phyloP scores from a whole-genome alignment of 2,329 filamentous ascomycete species.

The Biscogniauxia mediterranea region DNA sequence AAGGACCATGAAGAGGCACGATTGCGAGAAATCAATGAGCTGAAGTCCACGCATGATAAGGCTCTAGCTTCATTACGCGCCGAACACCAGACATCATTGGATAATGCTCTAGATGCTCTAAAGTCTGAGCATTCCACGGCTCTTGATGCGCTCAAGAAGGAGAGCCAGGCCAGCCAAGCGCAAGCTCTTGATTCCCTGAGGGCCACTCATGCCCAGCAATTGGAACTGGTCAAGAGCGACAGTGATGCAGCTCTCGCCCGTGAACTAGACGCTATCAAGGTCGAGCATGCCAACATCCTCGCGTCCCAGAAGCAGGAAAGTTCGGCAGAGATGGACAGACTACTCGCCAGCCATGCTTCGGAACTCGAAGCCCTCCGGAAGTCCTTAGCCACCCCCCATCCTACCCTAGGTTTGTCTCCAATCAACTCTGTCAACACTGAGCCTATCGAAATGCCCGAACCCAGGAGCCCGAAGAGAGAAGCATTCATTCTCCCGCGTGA shows the following conservation, averaged over 20 bases:
- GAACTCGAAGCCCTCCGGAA: slow-evolving; percentile 32
- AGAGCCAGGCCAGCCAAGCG: slow-evolving; percentile 20
- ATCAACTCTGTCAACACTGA: slow-evolving; percentile 47
- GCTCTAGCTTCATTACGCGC: slow-evolving; percentile 22
- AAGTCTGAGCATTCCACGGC: slow-evolving; percentile 22
- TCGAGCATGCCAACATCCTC: slow-evolving; percentile 22
- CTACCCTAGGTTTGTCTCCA: slow-evolving; percentile 41
- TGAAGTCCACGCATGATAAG: slow-evolving; percentile 22
- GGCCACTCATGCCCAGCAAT: slow-evolving; percentile 20
- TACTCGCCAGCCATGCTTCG: slow-evolving; percentile 26
- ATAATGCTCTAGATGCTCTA: slow-evolving; percentile 15
- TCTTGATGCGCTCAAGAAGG: slow-evolving; percentile 24
- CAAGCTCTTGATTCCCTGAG: slow-evolving; percentile 25
- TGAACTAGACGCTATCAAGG: slow-evolving; percentile 20
- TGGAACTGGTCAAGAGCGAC: slow-evolving; percentile 23
- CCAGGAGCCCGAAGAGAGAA: slow-evolving; percentile 52
- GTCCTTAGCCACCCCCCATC: slow-evolving; percentile 24
- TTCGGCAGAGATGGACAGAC: slow-evolving; percentile 26
- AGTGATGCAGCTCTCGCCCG: slow-evolving; percentile 20
- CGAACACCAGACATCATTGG: slow-evolving; percentile 21
- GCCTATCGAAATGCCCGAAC: slow-evolving; percentile 36
- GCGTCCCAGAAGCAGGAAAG: slow-evolving; percentile 22
- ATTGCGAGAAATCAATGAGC: slow-evolving; percentile 19
- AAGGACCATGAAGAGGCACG: slow-evolving; percentile 13
- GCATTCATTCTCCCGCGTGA: slow-evolving; percentile 57